These are phyloP conservation scores for Polygonum aviculare DNA, from an alignment of 148 eudicot species.

Conservation along the genomic window DNA sequence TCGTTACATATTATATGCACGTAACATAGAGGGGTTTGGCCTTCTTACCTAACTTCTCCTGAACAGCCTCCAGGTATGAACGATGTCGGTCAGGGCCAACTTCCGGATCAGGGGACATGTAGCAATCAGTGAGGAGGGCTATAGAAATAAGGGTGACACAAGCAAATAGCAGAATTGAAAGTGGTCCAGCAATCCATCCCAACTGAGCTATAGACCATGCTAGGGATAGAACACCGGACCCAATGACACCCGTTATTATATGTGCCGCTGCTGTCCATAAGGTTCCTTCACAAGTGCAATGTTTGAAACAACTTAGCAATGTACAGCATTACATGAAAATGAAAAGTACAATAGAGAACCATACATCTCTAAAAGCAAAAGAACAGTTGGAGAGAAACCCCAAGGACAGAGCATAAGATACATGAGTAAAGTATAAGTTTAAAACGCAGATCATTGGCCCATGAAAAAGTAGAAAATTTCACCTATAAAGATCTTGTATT, in stretches of 20 bases:
- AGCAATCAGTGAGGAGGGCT: constrained; percentile 44
- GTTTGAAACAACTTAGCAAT: background rate
- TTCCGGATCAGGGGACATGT: constrained; percentile 50
- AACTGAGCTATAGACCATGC: constrained; percentile 66
- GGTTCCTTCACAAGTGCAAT: constrained; percentile 29
- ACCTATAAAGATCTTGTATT: background rate
- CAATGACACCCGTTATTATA: constrained; percentile 62
- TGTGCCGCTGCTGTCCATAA: constrained; percentile 60
- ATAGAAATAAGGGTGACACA: constrained; percentile 41
- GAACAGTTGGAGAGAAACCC: background rate
- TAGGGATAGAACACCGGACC: constrained; percentile 55
- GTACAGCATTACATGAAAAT: background rate
- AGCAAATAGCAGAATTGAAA: constrained; percentile 39
- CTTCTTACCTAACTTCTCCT: constrained; percentile 32
- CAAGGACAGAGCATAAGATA: background rate
- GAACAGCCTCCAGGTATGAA: constrained; percentile 52
- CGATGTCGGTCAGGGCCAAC: constrained; percentile 37
- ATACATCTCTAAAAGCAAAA: background rate
- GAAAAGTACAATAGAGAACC: background rate
- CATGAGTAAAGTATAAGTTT: background rate
- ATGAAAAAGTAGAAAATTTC: background rate
- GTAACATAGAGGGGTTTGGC: background rate
- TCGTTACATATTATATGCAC: background rate
- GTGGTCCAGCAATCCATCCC: constrained; percentile 63
- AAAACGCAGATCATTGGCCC: too few relatives aligned